Evolutionary conservation across 331 rosid genomes (phyloP), one percentile per base, ranked within the genome.

Genomic region (Rhamnella rubrinervis): DNA sequence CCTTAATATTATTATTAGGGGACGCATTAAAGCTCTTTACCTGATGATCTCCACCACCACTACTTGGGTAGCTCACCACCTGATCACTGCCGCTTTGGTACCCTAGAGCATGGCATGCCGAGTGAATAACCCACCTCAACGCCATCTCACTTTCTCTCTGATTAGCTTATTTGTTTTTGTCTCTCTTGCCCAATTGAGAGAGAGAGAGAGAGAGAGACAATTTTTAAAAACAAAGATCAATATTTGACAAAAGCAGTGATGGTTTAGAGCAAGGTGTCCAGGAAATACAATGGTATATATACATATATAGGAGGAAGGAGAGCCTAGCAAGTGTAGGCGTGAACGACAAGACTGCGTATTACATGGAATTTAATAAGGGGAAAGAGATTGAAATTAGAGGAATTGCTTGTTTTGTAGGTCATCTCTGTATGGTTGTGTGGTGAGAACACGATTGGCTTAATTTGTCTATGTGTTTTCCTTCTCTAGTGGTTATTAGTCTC

Each of bases 121-220:
- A 84, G 26, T 84, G 71, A 39, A 80, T 73, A 68, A 89, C 23
- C 96, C 87, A 84, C 64, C 67, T 81, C 47, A 87, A 74, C 79
- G 82, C 80, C 88, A 84, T 88, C 4, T 62, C 49, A 70, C 25
- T 55, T 39, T 55, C 47, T 37, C 8, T 17, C n/a, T 40, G 9
- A 7, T 11, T 40, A 16, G 5, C n/a, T 21, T 6, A 46, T 65
- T 47, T 39, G 37, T 50, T 65, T 67, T 38, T 53, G 13, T 17
- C 11, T 49, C 8, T 55, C 59, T 64, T 70, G 40, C 63, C 6
- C 35, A 25, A 10, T 1, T 9, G n/a, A 59, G 61, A 26, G n/a
- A 63, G 63, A 51, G 18, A 74, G 68, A 20, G 16, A 39, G 40
- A 56, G 19, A 21, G 13, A 3, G 20, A 8, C 14, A 47, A 15